Evolutionary conservation across 768 basidiomycete genomes (phyloP).

Genomic region (Lentinus tigrinus): DNA sequence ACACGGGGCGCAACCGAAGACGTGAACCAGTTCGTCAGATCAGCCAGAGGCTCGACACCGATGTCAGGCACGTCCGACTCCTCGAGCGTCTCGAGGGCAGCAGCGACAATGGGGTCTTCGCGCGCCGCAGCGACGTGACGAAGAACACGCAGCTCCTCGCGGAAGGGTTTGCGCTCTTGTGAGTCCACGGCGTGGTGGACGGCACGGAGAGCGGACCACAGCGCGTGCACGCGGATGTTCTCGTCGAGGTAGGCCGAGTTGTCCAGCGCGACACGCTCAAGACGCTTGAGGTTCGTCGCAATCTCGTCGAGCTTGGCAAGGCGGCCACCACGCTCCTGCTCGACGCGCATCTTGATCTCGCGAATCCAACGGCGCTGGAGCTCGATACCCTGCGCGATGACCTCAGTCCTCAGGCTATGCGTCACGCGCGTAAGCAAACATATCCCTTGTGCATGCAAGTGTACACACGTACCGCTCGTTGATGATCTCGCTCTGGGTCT

Average conservation of each 20-base stretch:
- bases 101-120: constrained; percentile 65
- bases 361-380: constrained; percentile 96
- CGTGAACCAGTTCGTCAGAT: constrained; percentile 90
- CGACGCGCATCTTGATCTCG: constrained; percentile 93
- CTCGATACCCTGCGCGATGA: constrained; percentile 95
- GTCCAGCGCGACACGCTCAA: constrained; percentile 88
- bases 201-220: constrained; percentile 92
- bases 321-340: constrained; percentile 94
- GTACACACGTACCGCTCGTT: constrained; percentile 79
- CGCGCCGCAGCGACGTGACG: constrained; percentile 69
- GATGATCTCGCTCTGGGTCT: constrained; percentile 87
- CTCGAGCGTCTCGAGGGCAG: constrained; percentile 71
- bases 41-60: constrained; percentile 84
- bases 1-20: constrained; percentile 81
- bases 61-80: constrained; percentile 71
- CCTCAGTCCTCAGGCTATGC: constrained; percentile 84
- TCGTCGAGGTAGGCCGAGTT: constrained; percentile 91
- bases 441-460: background rate
- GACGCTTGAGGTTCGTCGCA: constrained; percentile 82
- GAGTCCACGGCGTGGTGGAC: constrained; percentile 63
- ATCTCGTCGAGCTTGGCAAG: constrained; percentile 94
- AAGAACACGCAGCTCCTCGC: constrained; percentile 82
- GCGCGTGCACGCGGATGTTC: constrained; percentile 85
- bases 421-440: background rate
- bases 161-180: constrained; percentile 77